Conservation (phyloP, 2,329 filamentous ascomycete species). For the Botrytis medusae region DNA sequence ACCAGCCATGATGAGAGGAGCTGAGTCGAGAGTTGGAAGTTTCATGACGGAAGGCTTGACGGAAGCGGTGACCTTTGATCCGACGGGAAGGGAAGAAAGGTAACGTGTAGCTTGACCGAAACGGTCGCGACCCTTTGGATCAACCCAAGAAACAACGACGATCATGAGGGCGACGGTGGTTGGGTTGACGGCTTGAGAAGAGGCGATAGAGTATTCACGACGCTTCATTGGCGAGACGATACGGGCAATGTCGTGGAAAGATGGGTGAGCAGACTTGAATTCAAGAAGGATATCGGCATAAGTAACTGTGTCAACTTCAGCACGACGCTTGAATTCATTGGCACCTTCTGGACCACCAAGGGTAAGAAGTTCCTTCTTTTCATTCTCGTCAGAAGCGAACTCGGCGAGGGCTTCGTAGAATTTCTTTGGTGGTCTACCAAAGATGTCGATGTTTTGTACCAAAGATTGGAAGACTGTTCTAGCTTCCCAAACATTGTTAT, state of each 20-base stretch:
- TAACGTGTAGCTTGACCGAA: slow-evolving; percentile 93
- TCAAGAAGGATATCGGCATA: slow-evolving; percentile 89
- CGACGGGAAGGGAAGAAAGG: slow-evolving; percentile 72
- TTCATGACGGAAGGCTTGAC: slow-evolving; percentile 99
- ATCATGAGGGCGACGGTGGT: slow-evolving; percentile 92
- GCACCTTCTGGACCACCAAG: slow-evolving; percentile 78
- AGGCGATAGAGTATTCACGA: slow-evolving; percentile 98
- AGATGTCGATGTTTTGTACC: slow-evolving; percentile 91
- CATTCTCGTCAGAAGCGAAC: slow-evolving; percentile 77
- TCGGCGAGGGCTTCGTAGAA: slow-evolving; percentile 94
- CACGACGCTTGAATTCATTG: slow-evolving; percentile 86
- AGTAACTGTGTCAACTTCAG: slow-evolving; percentile 87
- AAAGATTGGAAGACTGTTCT: slow-evolving; percentile 92
- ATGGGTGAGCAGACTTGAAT: slow-evolving; percentile 84
- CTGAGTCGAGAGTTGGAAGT: slow-evolving; percentile 81
- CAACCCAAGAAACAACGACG: slow-evolving; percentile 94
- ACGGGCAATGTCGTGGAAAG: slow-evolving; percentile 82
- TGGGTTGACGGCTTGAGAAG: slow-evolving; percentile 90
- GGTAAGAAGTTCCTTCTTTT: slow-evolving; percentile 76
- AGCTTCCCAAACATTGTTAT: slow-evolving; percentile 71
- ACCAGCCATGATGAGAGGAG: slow-evolving; percentile 97
- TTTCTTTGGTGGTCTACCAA: slow-evolving; percentile 92
- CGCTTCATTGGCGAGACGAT: slow-evolving; percentile 93
- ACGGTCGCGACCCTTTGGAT: slow-evolving; percentile 80
- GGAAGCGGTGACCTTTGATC: slow-evolving; percentile 80